A percentile compares a stretch with the other conserved stretches of the same genome.
Conservation (phyloP, 768 basidiomycete genomes). For the Suillus paluster region DNA sequence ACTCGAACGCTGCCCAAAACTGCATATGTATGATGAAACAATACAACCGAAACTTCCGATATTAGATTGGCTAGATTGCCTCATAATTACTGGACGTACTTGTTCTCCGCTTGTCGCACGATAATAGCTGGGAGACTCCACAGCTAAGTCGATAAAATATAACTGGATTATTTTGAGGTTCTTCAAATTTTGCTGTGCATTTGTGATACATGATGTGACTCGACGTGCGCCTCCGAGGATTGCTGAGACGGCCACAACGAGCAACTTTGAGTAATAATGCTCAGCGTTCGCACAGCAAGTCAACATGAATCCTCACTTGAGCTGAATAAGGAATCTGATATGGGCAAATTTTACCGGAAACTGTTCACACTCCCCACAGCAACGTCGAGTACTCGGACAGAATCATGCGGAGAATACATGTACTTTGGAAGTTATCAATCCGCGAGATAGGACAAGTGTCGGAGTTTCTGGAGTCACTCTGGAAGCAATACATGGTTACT, state of each 20-base stretch:
- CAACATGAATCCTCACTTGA: background rate
- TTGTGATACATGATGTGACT: background rate
- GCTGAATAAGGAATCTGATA: background rate
- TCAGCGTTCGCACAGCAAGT: constrained; percentile 4
- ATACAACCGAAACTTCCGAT: background rate
- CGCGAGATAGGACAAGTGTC: background rate
- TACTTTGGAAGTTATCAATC: background rate
- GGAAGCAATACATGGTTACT: constrained; percentile 1
- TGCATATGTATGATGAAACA: constrained; percentile 18
- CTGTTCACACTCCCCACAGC: background rate
- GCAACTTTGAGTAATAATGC: background rate
- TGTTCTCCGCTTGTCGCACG: background rate
- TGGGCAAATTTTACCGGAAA: background rate
- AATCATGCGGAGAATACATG: constrained; percentile 1
- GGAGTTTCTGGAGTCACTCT: background rate
- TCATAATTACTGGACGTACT: background rate
- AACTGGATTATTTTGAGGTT: background rate
- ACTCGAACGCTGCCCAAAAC: constrained; percentile 17
- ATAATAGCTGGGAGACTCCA: constrained; percentile 6
- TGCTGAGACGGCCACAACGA: background rate
- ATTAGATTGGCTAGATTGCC: background rate
- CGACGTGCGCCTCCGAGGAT: background rate
- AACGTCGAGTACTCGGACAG: background rate
- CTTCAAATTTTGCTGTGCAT: background rate
- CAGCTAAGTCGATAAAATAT: constrained; percentile 2